Conservation (phyloP, 208 protist genomes). For the Phytomonas serpens region DNA sequence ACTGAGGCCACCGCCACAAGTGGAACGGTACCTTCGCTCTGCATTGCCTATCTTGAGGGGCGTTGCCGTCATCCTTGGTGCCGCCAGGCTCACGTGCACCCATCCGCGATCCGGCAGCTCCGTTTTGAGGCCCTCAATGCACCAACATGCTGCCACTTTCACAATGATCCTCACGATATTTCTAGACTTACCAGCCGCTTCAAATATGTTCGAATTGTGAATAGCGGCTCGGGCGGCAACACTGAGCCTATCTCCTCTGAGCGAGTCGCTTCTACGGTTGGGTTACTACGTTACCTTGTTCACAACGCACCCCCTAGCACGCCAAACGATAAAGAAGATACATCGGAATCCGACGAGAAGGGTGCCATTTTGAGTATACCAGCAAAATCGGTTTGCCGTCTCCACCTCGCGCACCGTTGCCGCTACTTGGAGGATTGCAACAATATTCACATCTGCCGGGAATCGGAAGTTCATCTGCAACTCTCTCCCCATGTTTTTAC, state of each 20-base stretch:
- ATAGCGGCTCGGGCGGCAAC: slow-evolving; percentile 35
- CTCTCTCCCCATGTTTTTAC: slow-evolving; percentile 59
- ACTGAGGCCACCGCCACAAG: slow-evolving; percentile 79
- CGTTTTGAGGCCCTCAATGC: slow-evolving; percentile 78
- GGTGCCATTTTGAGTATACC: slow-evolving; percentile 5
- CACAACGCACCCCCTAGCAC: slow-evolving; percentile 42
- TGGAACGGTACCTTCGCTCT: slow-evolving; percentile 78
- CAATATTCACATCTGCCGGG: slow-evolving; percentile 88
- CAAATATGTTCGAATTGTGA: slow-evolving; percentile 54
- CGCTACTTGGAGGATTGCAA: slow-evolving; percentile 89
- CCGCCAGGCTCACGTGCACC: slow-evolving; percentile 77
- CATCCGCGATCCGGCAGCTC: slow-evolving; percentile 60
- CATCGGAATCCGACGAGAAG: slow-evolving; percentile 2
- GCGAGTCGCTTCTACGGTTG: slow-evolving; percentile 73
- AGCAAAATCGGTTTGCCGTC: slow-evolving; percentile 78
- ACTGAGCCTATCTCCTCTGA: slow-evolving; percentile 68
- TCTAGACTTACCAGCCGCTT: slow-evolving; percentile 55
- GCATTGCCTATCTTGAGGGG: slow-evolving; percentile 77
- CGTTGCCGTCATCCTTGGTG: slow-evolving; percentile 86
- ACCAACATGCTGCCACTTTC: slow-evolving; percentile 75
- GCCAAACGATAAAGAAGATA: slow-evolving; percentile 16
- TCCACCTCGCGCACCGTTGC: slow-evolving; percentile 82
- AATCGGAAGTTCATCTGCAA: slow-evolving; percentile 69
- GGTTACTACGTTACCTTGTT: slow-evolving; percentile 73
- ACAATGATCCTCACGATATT: slow-evolving; percentile 78